Evolutionary conservation across 2,329 filamentous ascomycete genomes (phyloP), one percentile per base, ranked within the genome.

Genomic region (Beauveria sp.): DNA sequence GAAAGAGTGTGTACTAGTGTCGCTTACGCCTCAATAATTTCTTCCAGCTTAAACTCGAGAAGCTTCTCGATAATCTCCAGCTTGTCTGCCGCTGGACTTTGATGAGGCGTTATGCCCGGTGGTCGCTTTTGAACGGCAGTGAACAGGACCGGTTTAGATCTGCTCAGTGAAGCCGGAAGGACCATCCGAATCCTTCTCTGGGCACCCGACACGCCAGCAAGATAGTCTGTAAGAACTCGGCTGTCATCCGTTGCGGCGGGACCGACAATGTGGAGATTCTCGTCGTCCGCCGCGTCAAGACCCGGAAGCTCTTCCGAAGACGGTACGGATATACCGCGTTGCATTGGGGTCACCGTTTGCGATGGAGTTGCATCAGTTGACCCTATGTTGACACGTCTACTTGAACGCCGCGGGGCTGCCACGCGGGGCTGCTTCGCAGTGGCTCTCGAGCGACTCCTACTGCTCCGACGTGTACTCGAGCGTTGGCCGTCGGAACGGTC

Each of bases 181-280:
- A 72, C 67, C 63, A 71, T 70, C 28, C 68, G 69, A 2, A 69
- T 73, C 16, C 66, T 69, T 28, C 69, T 65, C 1, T 68, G 67
- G 5, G 69, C 67, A 10, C 68, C 72, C 0, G 67, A 70, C 34
- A 74, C 71, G 5, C 69, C 67, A 6, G 73, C 73, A 62, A 86
- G 78, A 62, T 84, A 85, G 57, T 83, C 79, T n/a, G 84, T 80
- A 51, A 87, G 75, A 12, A 87, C 77, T 59, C 86, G 83, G 1
- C 81, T 83, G 71, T 87, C 84, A 54, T 81, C 81, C 5, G 82
- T 83, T 6, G 82, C 78, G 6, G 83, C 81, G 0, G 84, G 84
- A 0, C 84, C 83, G 57, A 87, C 79, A 62, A 87, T 85, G 65
- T 85, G 80, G 3, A 78, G 69, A 28, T 77, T 72, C 60, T 73